Evolutionary conservation across 2,329 filamentous ascomycete genomes (phyloP).

Genomic region (Cladophialophora yegresii): DNA sequence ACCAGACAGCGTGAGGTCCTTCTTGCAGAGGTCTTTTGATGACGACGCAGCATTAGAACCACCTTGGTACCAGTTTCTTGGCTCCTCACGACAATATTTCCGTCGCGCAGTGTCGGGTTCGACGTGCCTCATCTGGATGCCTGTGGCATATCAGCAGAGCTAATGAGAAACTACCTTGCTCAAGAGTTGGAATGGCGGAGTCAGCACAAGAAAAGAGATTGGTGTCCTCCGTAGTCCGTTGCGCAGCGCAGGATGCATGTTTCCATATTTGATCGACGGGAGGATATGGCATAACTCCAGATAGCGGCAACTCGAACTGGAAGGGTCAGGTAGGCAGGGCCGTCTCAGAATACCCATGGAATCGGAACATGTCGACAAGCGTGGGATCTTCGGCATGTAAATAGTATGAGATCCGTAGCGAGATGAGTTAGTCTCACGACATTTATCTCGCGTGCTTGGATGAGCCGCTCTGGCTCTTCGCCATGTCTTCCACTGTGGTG

Average conservation of each 20-base stretch:
- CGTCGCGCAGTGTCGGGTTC: constrained; percentile 17
- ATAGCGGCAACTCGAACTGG: background rate
- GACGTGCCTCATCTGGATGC: constrained; percentile 16
- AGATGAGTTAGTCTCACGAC: constrained; percentile 10
- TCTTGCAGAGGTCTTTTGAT: constrained; percentile 34
- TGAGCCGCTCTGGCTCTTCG: background rate
- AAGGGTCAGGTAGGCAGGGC: background rate
- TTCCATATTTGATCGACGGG: background rate
- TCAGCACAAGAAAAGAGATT: background rate
- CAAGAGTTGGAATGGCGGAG: background rate
- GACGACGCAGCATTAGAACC: constrained; percentile 32
- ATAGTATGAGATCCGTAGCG: background rate
- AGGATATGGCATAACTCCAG: background rate
- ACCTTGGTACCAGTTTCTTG: too few species aligned
- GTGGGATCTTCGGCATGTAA: background rate
- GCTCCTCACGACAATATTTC: constrained; percentile 33
- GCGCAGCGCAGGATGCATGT: too few species aligned
- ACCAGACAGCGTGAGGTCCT: constrained; percentile 33
- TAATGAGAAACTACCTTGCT: background rate
- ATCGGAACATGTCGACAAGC: background rate
- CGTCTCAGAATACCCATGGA: background rate
- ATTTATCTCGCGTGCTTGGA: background rate
- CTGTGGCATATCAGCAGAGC: constrained; percentile 16
- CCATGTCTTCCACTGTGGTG: background rate
- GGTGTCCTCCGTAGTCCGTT: background rate